Evolutionary conservation across 805 yeast genomes (phyloP).

Genomic region (Barnettozyma vustinii): DNA sequence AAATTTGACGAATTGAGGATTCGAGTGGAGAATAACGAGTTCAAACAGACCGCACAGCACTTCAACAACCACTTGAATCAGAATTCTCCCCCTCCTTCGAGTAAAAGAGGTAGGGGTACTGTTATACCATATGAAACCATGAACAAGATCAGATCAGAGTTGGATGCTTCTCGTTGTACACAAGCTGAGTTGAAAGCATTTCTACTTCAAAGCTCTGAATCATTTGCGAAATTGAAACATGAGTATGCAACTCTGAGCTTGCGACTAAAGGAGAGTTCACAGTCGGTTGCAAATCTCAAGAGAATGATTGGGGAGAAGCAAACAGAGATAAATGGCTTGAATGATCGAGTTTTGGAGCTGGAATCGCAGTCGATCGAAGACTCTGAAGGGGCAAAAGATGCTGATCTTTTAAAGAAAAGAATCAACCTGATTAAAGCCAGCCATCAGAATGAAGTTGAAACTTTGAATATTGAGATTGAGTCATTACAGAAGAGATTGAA

Average conservation of each 20-base stretch:
- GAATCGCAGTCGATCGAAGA: constrained; percentile 15
- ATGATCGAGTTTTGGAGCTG: constrained; percentile 11
- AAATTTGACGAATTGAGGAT: neutral
- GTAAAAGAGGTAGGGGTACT: neutral
- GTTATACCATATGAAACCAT: neutral
- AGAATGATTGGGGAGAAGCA: constrained; percentile 18
- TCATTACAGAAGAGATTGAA: constrained; percentile 8
- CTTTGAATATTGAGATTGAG: constrained; percentile 13
- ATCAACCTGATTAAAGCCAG: constrained; percentile 18
- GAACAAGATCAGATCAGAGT: constrained; percentile 7
- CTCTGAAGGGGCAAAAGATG: constrained; percentile 15
- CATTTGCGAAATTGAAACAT: constrained; percentile 12
- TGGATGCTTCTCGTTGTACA: constrained; percentile 10
- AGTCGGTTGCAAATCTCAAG: constrained; percentile 10
- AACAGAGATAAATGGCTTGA: constrained; percentile 10
- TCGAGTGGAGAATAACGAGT: neutral
- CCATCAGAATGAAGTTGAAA: constrained; percentile 21
- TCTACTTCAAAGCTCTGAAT: constrained; percentile 10
- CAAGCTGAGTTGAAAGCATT: constrained; percentile 16
- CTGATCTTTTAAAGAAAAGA: constrained; percentile 19
- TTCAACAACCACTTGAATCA: neutral
- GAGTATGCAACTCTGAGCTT: constrained; percentile 12
- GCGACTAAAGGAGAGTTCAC: constrained; percentile 15
- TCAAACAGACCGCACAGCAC: neutral
- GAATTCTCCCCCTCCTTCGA: neutral